These are phyloP conservation scores for Vicia faba DNA, from an alignment of 306 rosid species.

Conservation along the genomic window DNA sequence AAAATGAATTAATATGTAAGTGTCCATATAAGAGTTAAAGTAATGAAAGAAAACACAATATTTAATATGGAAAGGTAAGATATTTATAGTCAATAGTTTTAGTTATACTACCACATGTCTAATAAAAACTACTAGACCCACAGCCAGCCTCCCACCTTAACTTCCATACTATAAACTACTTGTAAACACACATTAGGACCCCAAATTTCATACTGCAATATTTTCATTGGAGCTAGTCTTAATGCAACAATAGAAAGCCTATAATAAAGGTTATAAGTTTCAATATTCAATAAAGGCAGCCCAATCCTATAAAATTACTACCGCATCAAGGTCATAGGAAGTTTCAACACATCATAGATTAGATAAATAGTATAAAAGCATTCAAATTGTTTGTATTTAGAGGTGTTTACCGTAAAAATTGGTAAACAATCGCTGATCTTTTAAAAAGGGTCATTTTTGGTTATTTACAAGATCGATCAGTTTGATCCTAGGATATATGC, in stretches of 20 bases:
- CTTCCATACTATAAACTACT: slow-evolving; percentile 95
- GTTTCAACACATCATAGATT: slow-evolving; percentile 39
- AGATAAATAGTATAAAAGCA: slow-evolving; percentile 22
- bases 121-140: too few species aligned
- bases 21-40: too few species aligned
- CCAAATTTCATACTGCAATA: slow-evolving; percentile 95
- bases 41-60: slow-evolving; percentile 19
- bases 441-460: too few species aligned
- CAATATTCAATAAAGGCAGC: slow-evolving; percentile 24
- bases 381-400: too few species aligned
- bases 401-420: too few species aligned
- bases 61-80: slow-evolving; percentile 2
- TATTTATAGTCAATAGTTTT: slow-evolving; percentile 12
- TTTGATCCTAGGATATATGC: too few species aligned
- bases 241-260: slow-evolving; percentile 99
- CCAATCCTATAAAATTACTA: neutral
- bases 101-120: too few species aligned
- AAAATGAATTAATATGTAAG: too few species aligned
- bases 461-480: too few species aligned
- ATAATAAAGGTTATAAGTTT: slow-evolving; percentile 63
- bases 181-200: slow-evolving; percentile 98
- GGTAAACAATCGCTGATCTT: too few species aligned
- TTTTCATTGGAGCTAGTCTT: slow-evolving; percentile 98
- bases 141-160: slow-evolving; percentile 71
- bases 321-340: slow-evolving; percentile 26